Conservation (phyloP, 2,329 filamentous ascomycete species). For the Coniochaeta sp. region DNA sequence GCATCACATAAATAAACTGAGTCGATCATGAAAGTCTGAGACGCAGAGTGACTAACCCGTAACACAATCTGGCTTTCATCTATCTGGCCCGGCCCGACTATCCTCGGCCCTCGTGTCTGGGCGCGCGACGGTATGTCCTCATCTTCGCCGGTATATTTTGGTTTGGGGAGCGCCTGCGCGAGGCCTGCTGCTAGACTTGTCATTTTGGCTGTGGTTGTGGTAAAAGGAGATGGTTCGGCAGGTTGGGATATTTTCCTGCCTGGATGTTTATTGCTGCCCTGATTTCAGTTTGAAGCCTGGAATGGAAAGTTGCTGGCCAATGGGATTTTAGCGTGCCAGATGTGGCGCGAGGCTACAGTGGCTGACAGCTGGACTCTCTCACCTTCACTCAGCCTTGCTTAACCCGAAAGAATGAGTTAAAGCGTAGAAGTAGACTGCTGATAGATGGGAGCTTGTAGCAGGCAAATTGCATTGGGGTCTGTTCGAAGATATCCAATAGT, state of each 20-base stretch:
- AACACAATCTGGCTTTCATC: slow-evolving; percentile 82
- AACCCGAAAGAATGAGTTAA: too few species aligned
- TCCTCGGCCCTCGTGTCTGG: slow-evolving; percentile 72
- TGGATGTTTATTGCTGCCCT: background rate
- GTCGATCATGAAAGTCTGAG: background rate
- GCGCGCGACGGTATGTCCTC: slow-evolving; percentile 69
- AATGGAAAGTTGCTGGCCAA: background rate
- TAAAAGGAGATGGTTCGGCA: slow-evolving; percentile 6
- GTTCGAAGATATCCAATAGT: too few species aligned
- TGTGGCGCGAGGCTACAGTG: background rate
- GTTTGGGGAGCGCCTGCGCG: slow-evolving; percentile 75
- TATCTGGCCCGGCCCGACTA: slow-evolving; percentile 71
- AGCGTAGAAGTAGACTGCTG: too few species aligned
- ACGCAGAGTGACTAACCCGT: slow-evolving; percentile 41
- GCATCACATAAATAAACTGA: slow-evolving; percentile 5
- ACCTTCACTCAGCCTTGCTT: background rate
- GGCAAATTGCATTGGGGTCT: too few species aligned
- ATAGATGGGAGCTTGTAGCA: too few species aligned
- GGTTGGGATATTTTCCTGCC: slow-evolving; percentile 1
- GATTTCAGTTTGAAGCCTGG: background rate
- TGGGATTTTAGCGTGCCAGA: background rate
- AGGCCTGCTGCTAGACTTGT: slow-evolving; percentile 64
- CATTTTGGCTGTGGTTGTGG: slow-evolving; percentile 34
- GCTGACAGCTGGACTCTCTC: background rate
- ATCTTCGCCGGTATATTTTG: slow-evolving; percentile 84